phyloP scores from a whole-genome alignment of 2,329 filamentous ascomycete genomes.

The Fusarium transvaalense region DNA sequence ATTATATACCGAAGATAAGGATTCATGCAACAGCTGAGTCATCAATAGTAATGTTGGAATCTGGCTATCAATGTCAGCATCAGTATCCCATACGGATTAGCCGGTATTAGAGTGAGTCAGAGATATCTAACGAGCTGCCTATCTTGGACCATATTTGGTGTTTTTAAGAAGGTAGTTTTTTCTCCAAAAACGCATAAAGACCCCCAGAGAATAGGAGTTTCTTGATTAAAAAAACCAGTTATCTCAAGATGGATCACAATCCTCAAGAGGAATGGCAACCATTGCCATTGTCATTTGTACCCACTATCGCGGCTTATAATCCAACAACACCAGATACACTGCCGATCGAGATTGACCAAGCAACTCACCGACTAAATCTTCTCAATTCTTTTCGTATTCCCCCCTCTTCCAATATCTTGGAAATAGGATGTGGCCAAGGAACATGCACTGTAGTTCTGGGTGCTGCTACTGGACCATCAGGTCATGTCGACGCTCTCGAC shows the following conservation, averaged over 20 bases:
- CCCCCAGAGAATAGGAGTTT: no score
- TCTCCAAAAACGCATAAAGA: no score
- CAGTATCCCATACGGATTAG: neutral
- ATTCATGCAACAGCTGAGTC: neutral
- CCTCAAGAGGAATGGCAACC: neutral
- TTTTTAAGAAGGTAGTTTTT: neutral
- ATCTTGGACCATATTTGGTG: neutral
- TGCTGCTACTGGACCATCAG: neutral
- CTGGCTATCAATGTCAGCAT: neutral
- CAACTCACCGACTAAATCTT: constrained; percentile 5
- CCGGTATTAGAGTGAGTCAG: neutral
- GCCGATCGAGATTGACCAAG: constrained; percentile 16
- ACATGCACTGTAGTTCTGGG: constrained; percentile 27
- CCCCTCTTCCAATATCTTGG: neutral
- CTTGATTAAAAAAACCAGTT: no score
- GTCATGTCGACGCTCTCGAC: constrained; percentile 19
- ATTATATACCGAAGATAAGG: neutral
- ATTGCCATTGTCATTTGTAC: neutral
- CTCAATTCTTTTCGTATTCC: constrained; percentile 1
- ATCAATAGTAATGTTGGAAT: neutral
- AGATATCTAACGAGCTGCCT: neutral
- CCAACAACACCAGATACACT: constrained; percentile 9
- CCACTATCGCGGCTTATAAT: constrained; percentile 1
- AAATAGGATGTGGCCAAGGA: constrained; percentile 21
- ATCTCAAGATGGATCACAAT: neutral